Evolutionary conservation across 345 rosid species (phyloP), one percentile per base, ranked within the genome.

Genomic region (Eucalyptus regnans): DNA sequence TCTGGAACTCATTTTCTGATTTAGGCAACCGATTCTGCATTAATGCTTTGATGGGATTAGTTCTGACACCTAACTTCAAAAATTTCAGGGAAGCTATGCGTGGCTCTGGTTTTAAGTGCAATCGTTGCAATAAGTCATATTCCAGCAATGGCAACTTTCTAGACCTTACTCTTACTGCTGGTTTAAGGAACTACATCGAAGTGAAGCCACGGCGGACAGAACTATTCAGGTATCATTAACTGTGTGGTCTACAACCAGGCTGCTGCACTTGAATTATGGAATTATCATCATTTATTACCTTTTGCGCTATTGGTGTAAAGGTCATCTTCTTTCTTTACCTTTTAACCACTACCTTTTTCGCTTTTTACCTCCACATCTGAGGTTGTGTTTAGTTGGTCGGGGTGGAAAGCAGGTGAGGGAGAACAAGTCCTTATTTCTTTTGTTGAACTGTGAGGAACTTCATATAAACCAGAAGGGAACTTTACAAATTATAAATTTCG

Each of bases 21-120:
- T 71, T 60, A 81, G 27, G 1, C 16, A 83, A 50, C 50, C 41
- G 54, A 12, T 60, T 68, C 44, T 9, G 48, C 50, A 27, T 13
- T 62, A 7, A 56, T 43, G 50, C 33, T 89, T 87, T 87, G 37
- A 31, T 29, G 48, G 51, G 23, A 54, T 86, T 51, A 62, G 22
- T 71, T 68, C 60, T 86, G 25, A 86, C 31, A 56, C 66, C 15
- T 54, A 58, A 18, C 33, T 29, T 87, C 44, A 46, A 62, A 43
- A 92, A 90, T 43, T 93, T 91, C 94, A 97, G 99, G 91, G 90
- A 89, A 87, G 95, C 97, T 64, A 93, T 97, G 83, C 94, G 95
- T 86, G 92, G 98, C 89, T 96, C 99, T 51, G 98, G 98, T 86
- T 97, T 97, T 91, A 96, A 95, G 93, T 96, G 99, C 90, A 89